phyloP scores from a whole-genome alignment of 345 rosid genomes.

The Trapa bicornis region DNA sequence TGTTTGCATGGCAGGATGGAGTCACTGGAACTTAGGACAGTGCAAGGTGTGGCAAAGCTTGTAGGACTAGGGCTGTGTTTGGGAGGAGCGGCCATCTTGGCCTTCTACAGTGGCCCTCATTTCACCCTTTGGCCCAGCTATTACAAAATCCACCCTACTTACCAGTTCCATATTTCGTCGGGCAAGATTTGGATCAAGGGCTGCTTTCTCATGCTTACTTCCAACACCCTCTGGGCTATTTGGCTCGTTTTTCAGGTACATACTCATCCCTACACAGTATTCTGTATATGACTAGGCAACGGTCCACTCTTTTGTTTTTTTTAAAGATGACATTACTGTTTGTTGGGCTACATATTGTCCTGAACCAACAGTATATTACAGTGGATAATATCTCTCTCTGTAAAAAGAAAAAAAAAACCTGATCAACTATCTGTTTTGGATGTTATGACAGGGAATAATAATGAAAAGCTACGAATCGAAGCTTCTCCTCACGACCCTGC shows the following conservation, averaged over 20 bases:
- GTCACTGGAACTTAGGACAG: constrained; percentile 34
- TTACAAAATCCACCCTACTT: constrained; percentile 11
- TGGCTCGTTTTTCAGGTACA: constrained; percentile 88
- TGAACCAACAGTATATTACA: too few species aligned
- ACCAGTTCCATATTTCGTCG: constrained; percentile 22
- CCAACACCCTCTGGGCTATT: constrained; percentile 58
- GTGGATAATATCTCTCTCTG: too few species aligned
- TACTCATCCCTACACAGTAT: too few species aligned
- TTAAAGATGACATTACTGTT: too few species aligned
- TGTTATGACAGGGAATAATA: constrained; percentile 33
- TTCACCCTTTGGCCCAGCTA: constrained; percentile 29
- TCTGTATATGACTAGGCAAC: too few species aligned
- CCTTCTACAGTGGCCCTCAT: constrained; percentile 67
- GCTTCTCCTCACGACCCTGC: constrained; percentile 68
- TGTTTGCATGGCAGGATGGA: constrained; percentile 38
- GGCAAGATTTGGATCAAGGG: constrained; percentile 68
- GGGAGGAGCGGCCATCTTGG: constrained; percentile 51
- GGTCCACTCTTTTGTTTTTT: too few species aligned
- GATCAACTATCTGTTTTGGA: background rate
- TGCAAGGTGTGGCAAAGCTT: constrained; percentile 54
- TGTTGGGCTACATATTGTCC: too few species aligned
- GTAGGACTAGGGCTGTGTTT: constrained; percentile 49
- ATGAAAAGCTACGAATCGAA: constrained; percentile 62
- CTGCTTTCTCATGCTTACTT: constrained; percentile 60
- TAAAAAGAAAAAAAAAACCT: too few species aligned